Percentiles rank a stretch among this genome's conserved stretches.
phyloP scores from a whole-genome alignment of 768 basidiomycete species.

The Gloeophyllum trabeum region DNA sequence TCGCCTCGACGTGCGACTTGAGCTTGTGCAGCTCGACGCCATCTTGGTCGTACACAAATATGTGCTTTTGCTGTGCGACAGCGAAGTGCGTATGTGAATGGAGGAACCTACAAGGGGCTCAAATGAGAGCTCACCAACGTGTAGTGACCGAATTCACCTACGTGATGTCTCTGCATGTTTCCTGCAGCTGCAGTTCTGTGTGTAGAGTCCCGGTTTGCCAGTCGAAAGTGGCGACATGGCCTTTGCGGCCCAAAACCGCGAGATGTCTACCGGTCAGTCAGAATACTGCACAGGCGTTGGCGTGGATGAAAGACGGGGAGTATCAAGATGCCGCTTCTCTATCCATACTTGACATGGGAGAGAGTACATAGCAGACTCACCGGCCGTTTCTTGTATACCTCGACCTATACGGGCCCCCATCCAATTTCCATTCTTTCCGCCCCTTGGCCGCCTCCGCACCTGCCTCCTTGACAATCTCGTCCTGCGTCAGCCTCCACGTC shows the following conservation, averaged over 20 bases:
- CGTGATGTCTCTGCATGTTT: slow-evolving; percentile 91
- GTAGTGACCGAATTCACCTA: slow-evolving; percentile 25
- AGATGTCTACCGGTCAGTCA: slow-evolving; percentile 53
- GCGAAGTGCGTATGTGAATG: slow-evolving; percentile 92
- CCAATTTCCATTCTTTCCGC: slow-evolving; percentile 67
- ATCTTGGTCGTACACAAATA: slow-evolving; percentile 90
- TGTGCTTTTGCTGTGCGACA: slow-evolving; percentile 93
- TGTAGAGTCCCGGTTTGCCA: slow-evolving; percentile 83
- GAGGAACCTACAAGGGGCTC: slow-evolving; percentile 46
- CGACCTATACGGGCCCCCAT: slow-evolving; percentile 76
- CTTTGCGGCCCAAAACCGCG: slow-evolving; percentile 71
- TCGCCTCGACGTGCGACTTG: slow-evolving; percentile 80
- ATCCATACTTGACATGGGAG: too few relatives aligned
- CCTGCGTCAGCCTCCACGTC: slow-evolving; percentile 84
- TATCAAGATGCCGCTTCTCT: too few relatives aligned
- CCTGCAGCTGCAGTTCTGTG: slow-evolving; percentile 79
- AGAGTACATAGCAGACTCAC: slow-evolving; percentile 31
- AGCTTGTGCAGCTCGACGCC: slow-evolving; percentile 88
- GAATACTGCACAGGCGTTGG: background rate
- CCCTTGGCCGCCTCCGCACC: slow-evolving; percentile 71
- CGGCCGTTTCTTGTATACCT: slow-evolving; percentile 89
- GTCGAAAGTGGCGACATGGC: slow-evolving; percentile 90
- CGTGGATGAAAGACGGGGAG: background rate
- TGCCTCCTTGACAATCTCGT: slow-evolving; percentile 56
- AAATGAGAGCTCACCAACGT: background rate